phyloP scores from a whole-genome alignment of 2,329 filamentous ascomycete species.

The Diplocarpon mali region DNA sequence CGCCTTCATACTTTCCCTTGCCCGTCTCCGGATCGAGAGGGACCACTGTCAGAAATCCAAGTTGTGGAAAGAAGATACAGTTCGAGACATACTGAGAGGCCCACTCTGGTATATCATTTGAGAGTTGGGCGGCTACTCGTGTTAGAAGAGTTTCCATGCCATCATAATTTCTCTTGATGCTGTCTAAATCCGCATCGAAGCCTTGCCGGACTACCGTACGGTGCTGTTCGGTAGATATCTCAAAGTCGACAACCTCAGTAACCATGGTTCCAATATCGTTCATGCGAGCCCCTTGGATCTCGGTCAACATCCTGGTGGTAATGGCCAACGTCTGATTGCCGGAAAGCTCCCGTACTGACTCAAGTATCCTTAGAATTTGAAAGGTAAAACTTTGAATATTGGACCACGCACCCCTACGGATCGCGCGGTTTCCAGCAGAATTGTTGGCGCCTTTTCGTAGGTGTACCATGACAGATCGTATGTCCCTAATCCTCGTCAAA shows the following conservation, averaged over 20 bases:
- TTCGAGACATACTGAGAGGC: constrained; percentile 46
- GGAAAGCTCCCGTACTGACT: constrained; percentile 46
- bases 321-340: constrained; percentile 43
- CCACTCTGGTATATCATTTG: constrained; percentile 49
- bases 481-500: constrained; percentile 64
- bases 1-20: constrained; percentile 51
- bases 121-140: constrained; percentile 53
- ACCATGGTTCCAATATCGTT: constrained; percentile 60
- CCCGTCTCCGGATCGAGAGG: constrained; percentile 48
- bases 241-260: constrained; percentile 67
- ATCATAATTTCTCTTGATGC: constrained; percentile 65
- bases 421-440: constrained; percentile 30
- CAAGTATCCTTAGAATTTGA: constrained; percentile 57
- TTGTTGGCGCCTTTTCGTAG: constrained; percentile 68
- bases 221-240: constrained; percentile 54
- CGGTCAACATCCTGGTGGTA: constrained; percentile 44
- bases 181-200: constrained; percentile 64
- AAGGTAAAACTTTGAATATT: constrained; percentile 62
- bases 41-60: constrained; percentile 79
- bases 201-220: constrained; percentile 64
- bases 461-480: constrained; percentile 55
- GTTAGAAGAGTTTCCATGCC: constrained; percentile 66
- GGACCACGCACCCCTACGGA: constrained; percentile 61
- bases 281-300: constrained; percentile 47
- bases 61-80: constrained; percentile 82